Conservation (phyloP, 768 basidiomycete genomes). For the Hygrophorus pudorinus region DNA sequence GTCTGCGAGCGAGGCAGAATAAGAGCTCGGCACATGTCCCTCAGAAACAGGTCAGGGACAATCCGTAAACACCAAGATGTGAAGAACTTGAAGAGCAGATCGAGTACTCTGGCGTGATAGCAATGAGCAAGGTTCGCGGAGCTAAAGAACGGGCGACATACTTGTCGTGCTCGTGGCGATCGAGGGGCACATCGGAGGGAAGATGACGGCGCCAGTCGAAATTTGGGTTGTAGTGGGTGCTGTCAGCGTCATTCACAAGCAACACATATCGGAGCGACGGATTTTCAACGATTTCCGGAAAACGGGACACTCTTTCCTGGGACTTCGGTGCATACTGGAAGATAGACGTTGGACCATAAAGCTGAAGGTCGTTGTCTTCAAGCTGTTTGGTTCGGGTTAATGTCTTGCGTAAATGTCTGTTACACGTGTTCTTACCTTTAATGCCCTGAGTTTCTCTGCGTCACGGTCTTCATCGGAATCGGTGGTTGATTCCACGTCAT, state of each 20-base stretch:
- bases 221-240: slow-evolving; percentile 29
- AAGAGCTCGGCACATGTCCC: slow-evolving; percentile 37
- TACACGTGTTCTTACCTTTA: slow-evolving; percentile 6
- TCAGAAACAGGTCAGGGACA: slow-evolving; percentile 38
- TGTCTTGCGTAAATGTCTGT: neutral
- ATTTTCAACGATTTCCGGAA: slow-evolving; percentile 28
- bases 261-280: slow-evolving; percentile 30
- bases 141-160: slow-evolving; percentile 9
- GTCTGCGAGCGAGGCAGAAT: slow-evolving; percentile 25
- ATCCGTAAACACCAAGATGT: slow-evolving; percentile 41
- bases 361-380: slow-evolving; percentile 29
- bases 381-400: slow-evolving; percentile 17
- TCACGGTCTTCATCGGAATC: slow-evolving; percentile 17
- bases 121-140: neutral
- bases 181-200: slow-evolving; percentile 30
- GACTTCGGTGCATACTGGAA: slow-evolving; percentile 27
- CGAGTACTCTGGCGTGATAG: slow-evolving; percentile 26
- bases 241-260: slow-evolving; percentile 28
- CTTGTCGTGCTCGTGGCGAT: slow-evolving; percentile 36
- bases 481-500: slow-evolving; percentile 13
- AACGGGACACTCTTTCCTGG: slow-evolving; percentile 21
- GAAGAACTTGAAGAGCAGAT: slow-evolving; percentile 39
- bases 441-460: slow-evolving; percentile 26
- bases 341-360: slow-evolving; percentile 33
- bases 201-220: slow-evolving; percentile 43